A percentile compares a stretch with the other conserved stretches of the same genome.
These are phyloP conservation scores for Lactifluus piperatus DNA, from an alignment of 768 basidiomycete species.

Conservation along the genomic window DNA sequence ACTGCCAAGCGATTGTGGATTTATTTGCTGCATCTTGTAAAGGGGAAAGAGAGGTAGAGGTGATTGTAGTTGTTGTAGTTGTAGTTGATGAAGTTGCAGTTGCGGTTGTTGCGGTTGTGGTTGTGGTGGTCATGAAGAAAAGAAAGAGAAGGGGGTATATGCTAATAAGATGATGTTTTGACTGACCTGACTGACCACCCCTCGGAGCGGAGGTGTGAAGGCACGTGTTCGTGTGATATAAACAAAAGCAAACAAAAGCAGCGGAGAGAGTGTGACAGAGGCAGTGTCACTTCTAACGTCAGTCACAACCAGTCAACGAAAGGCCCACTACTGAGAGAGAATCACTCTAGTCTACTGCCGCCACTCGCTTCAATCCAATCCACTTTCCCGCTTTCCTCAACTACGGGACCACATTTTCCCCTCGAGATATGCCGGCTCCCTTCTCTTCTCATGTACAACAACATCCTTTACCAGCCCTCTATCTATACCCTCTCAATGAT, in stretches of 20 bases:
- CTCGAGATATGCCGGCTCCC: constrained; percentile 14
- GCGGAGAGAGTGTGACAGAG: neutral
- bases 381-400: neutral
- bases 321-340: too few relatives aligned
- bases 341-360: neutral
- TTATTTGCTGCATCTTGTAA: constrained; percentile 56
- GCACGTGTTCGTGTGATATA: constrained; percentile 14
- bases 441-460: constrained; percentile 15
- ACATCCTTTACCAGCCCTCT: constrained; percentile 28
- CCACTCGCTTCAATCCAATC: neutral
- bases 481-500: constrained; percentile 86
- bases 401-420: neutral
- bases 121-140: constrained; percentile 7
- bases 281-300: neutral
- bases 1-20: constrained; percentile 70
- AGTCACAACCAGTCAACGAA: too few relatives aligned
- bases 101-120: neutral
- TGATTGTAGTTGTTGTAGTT: constrained; percentile 2
- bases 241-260: neutral
- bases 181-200: neutral
- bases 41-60: constrained; percentile 34
- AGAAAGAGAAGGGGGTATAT: neutral
- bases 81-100: neutral
- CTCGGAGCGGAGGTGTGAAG: neutral
- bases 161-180: too few relatives aligned